Conservation (phyloP, 2,329 filamentous ascomycete species). For the Pseudogymnoascus verrucosus region DNA sequence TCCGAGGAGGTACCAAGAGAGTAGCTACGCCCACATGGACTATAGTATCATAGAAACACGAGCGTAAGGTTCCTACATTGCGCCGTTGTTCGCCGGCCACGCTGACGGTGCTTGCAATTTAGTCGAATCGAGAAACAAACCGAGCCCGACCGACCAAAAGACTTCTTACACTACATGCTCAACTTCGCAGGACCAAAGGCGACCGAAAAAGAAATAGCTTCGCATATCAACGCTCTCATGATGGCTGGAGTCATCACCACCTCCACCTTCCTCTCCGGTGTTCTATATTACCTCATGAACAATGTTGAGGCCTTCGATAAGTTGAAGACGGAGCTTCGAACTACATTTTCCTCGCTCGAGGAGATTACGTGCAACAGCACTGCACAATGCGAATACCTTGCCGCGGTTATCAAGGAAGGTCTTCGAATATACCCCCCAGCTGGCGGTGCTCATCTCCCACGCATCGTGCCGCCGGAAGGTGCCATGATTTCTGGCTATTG, state of each 20-base stretch:
- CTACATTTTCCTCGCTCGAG: conserved; percentile 28
- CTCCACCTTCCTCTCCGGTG: conserved; percentile 36
- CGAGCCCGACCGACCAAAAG: conserved; percentile 9
- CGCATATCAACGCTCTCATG: conserved; percentile 20
- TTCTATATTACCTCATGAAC: conserved; percentile 33
- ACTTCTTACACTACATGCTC: conserved; percentile 18
- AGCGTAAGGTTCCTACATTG: neutral
- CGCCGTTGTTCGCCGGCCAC: neutral
- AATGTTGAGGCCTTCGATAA: conserved; percentile 30
- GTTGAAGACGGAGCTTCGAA: conserved; percentile 35
- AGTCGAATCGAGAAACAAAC: neutral
- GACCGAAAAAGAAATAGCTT: conserved; percentile 14
- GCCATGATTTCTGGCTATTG: conserved; percentile 17
- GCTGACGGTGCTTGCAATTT: neutral
- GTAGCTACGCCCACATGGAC: neutral
- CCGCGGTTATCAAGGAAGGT: conserved; percentile 30
- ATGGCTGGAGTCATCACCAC: conserved; percentile 45
- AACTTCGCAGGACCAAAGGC: conserved; percentile 14
- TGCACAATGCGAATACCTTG: conserved; percentile 25
- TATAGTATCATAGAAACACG: neutral
- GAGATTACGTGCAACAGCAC: conserved; percentile 20
- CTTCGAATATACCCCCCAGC: conserved; percentile 28
- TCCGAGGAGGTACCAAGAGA: neutral
- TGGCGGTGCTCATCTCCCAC: conserved; percentile 14
- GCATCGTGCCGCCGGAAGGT: conserved; percentile 18